These are phyloP conservation scores for Diplodia sapinea DNA, from an alignment of 2,329 filamentous ascomycete genomes.

Conservation along the genomic window DNA sequence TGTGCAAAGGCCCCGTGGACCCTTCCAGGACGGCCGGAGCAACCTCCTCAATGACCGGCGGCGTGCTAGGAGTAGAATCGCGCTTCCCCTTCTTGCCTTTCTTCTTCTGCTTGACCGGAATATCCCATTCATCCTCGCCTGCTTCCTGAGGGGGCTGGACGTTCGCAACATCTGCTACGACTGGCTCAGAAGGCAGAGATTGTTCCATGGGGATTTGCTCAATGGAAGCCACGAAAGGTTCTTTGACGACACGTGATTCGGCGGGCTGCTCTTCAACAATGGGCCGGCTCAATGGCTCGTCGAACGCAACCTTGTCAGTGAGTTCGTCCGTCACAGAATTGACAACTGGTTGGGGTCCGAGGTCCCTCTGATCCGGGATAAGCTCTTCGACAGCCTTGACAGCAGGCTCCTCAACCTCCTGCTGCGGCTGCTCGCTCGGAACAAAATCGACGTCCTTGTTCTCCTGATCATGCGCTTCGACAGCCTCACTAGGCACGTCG, in stretches of 20 bases:
- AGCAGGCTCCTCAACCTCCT: background rate
- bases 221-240: background rate
- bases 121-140: conserved; percentile 30
- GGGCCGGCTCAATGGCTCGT: background rate
- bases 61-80: background rate
- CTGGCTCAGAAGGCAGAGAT: background rate
- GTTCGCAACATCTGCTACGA: background rate
- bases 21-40: background rate
- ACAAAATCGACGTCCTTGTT: background rate
- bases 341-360: too few species aligned
- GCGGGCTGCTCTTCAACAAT: background rate
- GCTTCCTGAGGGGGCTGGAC: conserved; percentile 29
- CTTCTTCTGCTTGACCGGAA: conserved; percentile 32
- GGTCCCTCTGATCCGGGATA: background rate
- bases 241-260: background rate
- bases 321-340: background rate
- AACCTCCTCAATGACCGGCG: background rate
- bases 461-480: background rate
- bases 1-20: background rate
- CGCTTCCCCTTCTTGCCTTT: conserved; percentile 37
- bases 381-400: background rate
- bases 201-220: background rate
- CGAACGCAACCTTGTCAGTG: background rate
- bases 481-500: background rate
- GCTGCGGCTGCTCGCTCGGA: background rate